These are phyloP conservation scores for Euphorbia pulcherrima DNA, from an alignment of 345 rosid genomes.

Conservation along the genomic window DNA sequence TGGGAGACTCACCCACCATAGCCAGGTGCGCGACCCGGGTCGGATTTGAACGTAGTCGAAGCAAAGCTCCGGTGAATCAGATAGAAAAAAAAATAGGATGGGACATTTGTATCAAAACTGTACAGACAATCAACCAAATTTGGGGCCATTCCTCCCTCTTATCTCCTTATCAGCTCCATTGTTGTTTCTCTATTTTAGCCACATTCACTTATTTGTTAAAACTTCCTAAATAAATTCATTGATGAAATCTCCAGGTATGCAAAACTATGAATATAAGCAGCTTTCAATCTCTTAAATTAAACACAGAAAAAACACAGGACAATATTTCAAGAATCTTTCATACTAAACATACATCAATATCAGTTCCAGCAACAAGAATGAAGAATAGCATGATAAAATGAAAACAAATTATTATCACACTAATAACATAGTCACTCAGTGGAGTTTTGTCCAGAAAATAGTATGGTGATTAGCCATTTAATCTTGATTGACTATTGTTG, in stretches of 20 bases:
- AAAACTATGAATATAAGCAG: neutral
- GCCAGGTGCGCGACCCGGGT: no score
- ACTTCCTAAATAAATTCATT: no score
- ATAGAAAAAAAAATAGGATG: no score
- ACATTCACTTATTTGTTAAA: no score
- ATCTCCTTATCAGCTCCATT: constrained; percentile 9
- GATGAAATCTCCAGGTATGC: no score
- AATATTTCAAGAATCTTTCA: neutral
- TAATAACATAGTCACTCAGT: neutral
- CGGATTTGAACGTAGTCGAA: no score
- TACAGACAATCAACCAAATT: neutral
- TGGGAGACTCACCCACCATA: no score
- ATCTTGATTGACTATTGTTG: neutral
- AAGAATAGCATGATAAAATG: neutral
- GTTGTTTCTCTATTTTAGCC: neutral
- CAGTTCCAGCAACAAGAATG: neutral
- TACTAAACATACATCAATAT: neutral
- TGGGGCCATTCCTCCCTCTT: constrained; percentile 4
- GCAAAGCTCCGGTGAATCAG: no score
- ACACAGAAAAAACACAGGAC: neutral
- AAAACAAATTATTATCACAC: no score
- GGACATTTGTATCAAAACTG: neutral
- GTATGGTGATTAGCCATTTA: neutral
- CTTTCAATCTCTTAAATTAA: neutral
- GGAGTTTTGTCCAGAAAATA: neutral